These are phyloP conservation scores for Thermomyces lanuginosus DNA, from an alignment of 2,329 filamentous ascomycete genomes.

Conservation along the genomic window DNA sequence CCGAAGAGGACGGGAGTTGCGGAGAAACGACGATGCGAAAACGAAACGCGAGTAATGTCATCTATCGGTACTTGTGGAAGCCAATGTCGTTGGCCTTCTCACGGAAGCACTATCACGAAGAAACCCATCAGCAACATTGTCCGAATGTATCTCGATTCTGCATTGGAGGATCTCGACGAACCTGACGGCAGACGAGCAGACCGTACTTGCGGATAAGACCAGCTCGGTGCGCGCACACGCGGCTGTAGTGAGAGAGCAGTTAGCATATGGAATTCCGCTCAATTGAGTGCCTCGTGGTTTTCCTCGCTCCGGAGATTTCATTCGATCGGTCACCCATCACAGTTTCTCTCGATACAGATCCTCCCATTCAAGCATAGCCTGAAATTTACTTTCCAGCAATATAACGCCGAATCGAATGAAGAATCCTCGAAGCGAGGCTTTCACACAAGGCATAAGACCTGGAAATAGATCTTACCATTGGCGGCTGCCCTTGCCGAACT, in stretches of 20 bases:
- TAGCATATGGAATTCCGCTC: conserved; percentile 3
- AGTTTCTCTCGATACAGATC: background rate
- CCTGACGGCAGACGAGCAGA: conserved; percentile 43
- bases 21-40: too few species aligned
- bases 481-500: conserved; percentile 80
- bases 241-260: conserved; percentile 33
- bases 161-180: conserved; percentile 1
- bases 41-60: too few species aligned
- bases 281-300: background rate
- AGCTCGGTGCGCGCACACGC: conserved; percentile 83
- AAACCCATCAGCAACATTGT: background rate
- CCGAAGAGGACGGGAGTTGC: too few species aligned
- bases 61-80: conserved; percentile 40
- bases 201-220: conserved; percentile 99
- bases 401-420: background rate
- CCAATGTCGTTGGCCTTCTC: conserved; percentile 53
- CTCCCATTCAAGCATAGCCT: background rate
- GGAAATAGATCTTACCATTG: conserved; percentile 52
- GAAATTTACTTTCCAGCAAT: conserved; percentile 3
- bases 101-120: conserved; percentile 40
- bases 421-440: too few species aligned
- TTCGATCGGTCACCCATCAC: background rate
- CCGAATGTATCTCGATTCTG: background rate
- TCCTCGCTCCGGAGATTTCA: too few species aligned
- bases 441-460: too few species aligned